Conservation (phyloP, 345 rosid genomes). For the Durio zibethinus region DNA sequence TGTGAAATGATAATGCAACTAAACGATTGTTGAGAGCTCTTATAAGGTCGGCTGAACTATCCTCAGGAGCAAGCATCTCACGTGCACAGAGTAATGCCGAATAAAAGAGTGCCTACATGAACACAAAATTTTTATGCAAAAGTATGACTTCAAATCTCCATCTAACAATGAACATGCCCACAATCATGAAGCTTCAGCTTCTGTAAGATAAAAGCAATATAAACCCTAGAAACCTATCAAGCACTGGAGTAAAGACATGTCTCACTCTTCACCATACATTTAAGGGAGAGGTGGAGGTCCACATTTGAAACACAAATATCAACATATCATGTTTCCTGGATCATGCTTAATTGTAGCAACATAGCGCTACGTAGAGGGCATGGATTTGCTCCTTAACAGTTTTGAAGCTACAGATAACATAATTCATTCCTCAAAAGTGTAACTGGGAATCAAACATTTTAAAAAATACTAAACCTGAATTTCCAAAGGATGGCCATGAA, state of each 20-base stretch:
- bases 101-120: slow-evolving; percentile 70
- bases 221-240: neutral
- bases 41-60: slow-evolving; percentile 74
- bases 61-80: slow-evolving; percentile 84
- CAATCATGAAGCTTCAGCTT: slow-evolving; percentile 7
- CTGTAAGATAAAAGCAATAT: neutral
- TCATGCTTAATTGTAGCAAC: neutral
- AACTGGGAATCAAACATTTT: neutral
- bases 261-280: neutral
- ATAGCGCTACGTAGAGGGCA: neutral
- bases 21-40: slow-evolving; percentile 80
- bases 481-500: slow-evolving; percentile 95
- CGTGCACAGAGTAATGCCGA: slow-evolving; percentile 80
- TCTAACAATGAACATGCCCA: neutral
- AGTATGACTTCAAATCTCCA: neutral
- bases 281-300: neutral
- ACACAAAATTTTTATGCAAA: neutral
- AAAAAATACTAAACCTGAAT: slow-evolving; percentile 58
- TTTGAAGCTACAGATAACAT: neutral
- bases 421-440: slow-evolving; percentile 12
- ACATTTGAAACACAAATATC: neutral
- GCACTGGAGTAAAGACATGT: neutral
- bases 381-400: neutral
- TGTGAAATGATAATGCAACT: slow-evolving; percentile 83
- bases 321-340: neutral